Percentiles rank a stretch among this genome's conserved stretches.
Evolutionary conservation across 139 green algal species (phyloP).

Genomic region (Ettlia oleoabundans): DNA sequence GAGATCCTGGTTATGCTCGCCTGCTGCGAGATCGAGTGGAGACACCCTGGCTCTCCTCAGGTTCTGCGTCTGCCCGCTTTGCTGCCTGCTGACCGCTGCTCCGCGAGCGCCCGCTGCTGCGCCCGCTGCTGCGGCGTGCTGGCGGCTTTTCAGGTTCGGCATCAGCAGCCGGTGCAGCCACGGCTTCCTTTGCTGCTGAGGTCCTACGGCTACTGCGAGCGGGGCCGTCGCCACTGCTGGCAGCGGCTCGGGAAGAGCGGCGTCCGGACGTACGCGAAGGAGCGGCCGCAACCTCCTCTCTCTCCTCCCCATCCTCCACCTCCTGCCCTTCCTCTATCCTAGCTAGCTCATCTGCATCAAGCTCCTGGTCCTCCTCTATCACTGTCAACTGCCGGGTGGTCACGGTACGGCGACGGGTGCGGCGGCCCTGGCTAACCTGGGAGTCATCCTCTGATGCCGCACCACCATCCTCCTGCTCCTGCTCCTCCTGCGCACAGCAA

Average conservation of each 20-base stretch:
- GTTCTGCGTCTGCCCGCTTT: neutral
- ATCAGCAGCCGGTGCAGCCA: neutral
- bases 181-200: neutral
- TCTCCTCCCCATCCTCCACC: neutral
- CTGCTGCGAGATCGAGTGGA: neutral
- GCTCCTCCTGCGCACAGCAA: conserved; percentile 3
- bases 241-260: neutral
- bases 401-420: conserved; percentile 20
- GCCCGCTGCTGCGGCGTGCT: conserved; percentile 11
- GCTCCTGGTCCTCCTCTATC: conserved; percentile 26
- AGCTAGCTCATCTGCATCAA: neutral
- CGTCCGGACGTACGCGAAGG: neutral
- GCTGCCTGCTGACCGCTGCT: conserved; percentile 8
- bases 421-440: neutral
- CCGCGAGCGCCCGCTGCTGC: conserved; percentile 11
- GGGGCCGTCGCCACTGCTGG: neutral
- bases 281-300: too few relatives aligned
- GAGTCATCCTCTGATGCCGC: conserved; percentile 13
- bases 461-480: conserved; percentile 7
- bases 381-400: conserved; percentile 3
- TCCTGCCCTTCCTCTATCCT: neutral
- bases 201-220: conserved; percentile 9
- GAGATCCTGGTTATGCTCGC: neutral
- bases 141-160: conserved; percentile 1
- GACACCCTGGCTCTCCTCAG: neutral